Percentiles rank a stretch among this genome's conserved stretches.
Evolutionary conservation across 176 grass and related monocot genomes (phyloP).

Genomic region (bread wheat (Triticum aestivum)): DNA sequence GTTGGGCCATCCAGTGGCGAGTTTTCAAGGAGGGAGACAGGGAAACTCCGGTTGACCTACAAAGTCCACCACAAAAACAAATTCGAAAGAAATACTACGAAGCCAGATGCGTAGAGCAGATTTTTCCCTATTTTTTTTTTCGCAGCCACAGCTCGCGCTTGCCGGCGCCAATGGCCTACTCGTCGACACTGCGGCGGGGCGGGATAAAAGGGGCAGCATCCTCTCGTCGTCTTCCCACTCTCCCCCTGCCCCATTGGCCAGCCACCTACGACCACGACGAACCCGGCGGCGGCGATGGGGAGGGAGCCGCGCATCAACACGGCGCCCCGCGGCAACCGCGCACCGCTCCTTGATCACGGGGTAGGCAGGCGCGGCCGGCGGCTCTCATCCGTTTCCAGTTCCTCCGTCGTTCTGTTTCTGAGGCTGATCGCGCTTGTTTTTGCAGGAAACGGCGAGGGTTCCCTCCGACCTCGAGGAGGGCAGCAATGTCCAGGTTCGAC

Average conservation of each 20-base stretch:
- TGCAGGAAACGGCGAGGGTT: conserved; percentile 55
- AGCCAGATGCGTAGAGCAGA: too few relatives aligned
- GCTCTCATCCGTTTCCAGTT: background rate
- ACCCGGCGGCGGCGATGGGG: conserved; percentile 29
- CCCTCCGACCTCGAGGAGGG: conserved; percentile 85
- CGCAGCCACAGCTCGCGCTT: too few relatives aligned
- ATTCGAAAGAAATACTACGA: too few relatives aligned
- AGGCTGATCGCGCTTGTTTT: background rate
- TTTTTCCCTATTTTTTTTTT: too few relatives aligned
- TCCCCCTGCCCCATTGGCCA: background rate
- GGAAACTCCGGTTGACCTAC: background rate
- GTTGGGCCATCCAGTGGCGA: background rate
- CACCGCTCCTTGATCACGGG: conserved; percentile 50
- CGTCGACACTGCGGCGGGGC: background rate
- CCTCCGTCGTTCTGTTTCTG: background rate
- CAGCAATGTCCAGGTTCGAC: conserved; percentile 64
- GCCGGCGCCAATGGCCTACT: background rate
- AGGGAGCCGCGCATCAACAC: conserved; percentile 57
- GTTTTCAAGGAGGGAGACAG: background rate
- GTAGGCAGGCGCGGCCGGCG: background rate
- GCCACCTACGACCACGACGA: background rate
- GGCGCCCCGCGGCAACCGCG: conserved; percentile 24
- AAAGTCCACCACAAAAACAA: background rate
- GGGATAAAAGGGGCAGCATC: background rate
- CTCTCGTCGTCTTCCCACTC: background rate